Evolutionary conservation across 1,284 basidiomycete species (phyloP).

Genomic region (Lentinula novae-zelandiae): DNA sequence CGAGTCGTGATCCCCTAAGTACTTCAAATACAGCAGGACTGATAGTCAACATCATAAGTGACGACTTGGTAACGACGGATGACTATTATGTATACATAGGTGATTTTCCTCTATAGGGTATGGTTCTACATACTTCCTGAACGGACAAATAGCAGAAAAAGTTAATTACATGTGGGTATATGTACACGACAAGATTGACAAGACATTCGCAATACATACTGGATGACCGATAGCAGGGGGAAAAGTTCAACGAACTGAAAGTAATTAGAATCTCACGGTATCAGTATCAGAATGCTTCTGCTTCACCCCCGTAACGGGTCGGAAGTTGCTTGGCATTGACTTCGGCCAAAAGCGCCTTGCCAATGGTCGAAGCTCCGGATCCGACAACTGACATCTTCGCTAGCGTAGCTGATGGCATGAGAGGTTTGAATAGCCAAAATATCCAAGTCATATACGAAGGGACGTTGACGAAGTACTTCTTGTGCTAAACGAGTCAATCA

Average conservation of each 20-base stretch:
- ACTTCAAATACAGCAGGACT: no score
- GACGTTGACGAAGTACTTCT: conserved; percentile 79
- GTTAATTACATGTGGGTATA: no score
- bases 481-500: conserved; percentile 38
- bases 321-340: conserved; percentile 59
- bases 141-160: no score
- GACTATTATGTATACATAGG: no score
- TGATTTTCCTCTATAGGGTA: no score
- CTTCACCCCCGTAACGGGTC: conserved; percentile 64
- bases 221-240: neutral
- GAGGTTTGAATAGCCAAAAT: conserved; percentile 77
- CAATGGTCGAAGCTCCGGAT: conserved; percentile 50
- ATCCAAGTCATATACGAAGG: conserved; percentile 72
- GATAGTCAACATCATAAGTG: no score
- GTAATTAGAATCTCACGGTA: neutral
- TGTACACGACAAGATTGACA: no score
- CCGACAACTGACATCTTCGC: conserved; percentile 80
- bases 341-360: conserved; percentile 50
- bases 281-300: conserved; percentile 31
- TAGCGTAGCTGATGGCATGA: conserved; percentile 64
- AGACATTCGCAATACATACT: neutral
- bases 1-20: no score
- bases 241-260: neutral
- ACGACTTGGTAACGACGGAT: no score
- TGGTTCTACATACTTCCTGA: no score